These are phyloP conservation scores for Scheffersomyces amazonensis DNA, from an alignment of 805 yeast species.

Conservation along the genomic window DNA sequence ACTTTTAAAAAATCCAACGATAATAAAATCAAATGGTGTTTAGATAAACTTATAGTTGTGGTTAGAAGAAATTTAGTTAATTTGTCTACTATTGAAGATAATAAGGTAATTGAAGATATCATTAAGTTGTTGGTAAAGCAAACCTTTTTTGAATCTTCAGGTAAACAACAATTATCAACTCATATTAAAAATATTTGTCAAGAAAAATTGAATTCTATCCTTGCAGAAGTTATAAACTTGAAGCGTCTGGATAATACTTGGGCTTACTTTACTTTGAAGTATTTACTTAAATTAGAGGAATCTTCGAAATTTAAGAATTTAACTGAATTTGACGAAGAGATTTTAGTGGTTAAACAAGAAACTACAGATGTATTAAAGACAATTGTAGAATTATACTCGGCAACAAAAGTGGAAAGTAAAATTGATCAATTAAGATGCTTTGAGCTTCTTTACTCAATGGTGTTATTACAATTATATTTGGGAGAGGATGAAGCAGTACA, in stretches of 20 bases:
- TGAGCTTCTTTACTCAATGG: conserved; percentile 74
- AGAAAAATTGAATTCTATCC: conserved; percentile 66
- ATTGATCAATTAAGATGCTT: conserved; percentile 55
- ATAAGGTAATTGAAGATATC: conserved; percentile 23
- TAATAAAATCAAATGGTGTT: conserved; percentile 50
- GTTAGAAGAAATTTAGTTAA: conserved; percentile 41
- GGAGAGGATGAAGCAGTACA: conserved; percentile 77
- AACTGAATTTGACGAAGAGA: conserved; percentile 58
- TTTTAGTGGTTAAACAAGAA: conserved; percentile 45
- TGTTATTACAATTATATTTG: conserved; percentile 69
- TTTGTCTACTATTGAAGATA: conserved; percentile 15
- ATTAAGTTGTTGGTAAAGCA: conserved; percentile 36
- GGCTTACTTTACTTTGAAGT: conserved; percentile 54
- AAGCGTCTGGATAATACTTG: conserved; percentile 53
- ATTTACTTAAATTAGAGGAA: conserved; percentile 24
- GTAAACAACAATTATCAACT: conserved; percentile 17
- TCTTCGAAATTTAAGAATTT: conserved; percentile 15
- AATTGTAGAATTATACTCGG: conserved; percentile 19
- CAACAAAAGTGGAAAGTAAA: conserved; percentile 20
- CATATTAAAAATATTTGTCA: conserved; percentile 44
- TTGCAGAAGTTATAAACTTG: conserved; percentile 53
- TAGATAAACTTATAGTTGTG: conserved; percentile 58
- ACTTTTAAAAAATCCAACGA: conserved; percentile 26
- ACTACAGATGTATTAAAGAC: conserved; percentile 45
- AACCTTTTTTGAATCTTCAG: conserved; percentile 36